Evolutionary conservation across 352 stramenopile species (phyloP), one percentile per base, ranked within the genome.

Genomic region (Globisporangium nodosum): DNA sequence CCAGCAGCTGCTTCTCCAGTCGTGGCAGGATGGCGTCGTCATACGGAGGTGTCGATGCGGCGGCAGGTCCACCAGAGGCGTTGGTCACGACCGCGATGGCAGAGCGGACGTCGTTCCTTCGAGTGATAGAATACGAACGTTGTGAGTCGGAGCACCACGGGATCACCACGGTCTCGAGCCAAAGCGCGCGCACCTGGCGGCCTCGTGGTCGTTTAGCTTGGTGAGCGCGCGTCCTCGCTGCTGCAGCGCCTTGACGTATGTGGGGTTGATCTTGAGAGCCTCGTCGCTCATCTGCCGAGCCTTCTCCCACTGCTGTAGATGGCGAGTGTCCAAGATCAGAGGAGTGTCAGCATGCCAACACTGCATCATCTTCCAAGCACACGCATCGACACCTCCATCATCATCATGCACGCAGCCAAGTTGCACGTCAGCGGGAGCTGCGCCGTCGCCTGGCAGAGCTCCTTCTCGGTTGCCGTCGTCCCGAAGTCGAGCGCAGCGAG

Each of bases 361-460:
- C 30, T 50, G 21, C 4, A 52, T 18, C 45, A 50, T 13, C 21
- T 43, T 27, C 5, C 27, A 21, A 16, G 3, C 33, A 45, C 40
- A 27, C 21, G 43, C 50, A 24, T 48, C 20, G 42, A 12, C 42
- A 84, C 76, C 76, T 88, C 70, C 52, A 83, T 48, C 75, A 87
- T 86, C 4, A 92, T 57, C 70, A 92, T 78, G 35, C 82, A 91
- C 24, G 85, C 79, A 21, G 70, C 75, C 40, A 94, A 60, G 58
- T 94, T 92, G 61, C 85, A 94, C 7, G 84, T 90, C 8, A 92
- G 60, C 20, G 78, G 81, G n/a, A 92, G 60, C 53, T 94, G 82
- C 5, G 76, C 48, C 3, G 76, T 57, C 52, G 68, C 68, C 45
- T 91, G 69, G 31, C 72, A 83, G 15, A 66, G 27, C 18, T 68